phyloP scores from a whole-genome alignment of 2,329 filamentous ascomycete genomes.

The Aspergillus fijiensis region DNA sequence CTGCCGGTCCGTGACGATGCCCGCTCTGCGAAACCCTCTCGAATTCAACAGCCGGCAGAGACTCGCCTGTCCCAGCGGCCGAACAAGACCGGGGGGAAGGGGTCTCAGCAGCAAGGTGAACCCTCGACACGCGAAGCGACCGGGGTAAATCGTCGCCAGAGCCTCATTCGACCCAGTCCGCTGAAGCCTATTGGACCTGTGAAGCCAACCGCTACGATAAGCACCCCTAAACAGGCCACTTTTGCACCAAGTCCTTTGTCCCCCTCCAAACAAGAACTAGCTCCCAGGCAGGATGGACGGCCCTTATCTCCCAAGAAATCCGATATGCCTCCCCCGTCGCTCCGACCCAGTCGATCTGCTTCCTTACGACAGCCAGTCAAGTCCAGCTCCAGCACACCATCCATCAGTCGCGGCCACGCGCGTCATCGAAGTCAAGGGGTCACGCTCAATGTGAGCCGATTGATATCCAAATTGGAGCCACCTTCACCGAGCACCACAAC shows the following conservation, averaged over 20 bases:
- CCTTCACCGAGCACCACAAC: slow-evolving; percentile 18
- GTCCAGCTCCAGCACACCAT: slow-evolving; percentile 18
- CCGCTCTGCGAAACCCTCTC: slow-evolving; percentile 15
- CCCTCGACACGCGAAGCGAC: slow-evolving; percentile 6
- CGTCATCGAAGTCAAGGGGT: slow-evolving; percentile 40
- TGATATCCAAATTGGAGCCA: slow-evolving; percentile 19
- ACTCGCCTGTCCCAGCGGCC: slow-evolving; percentile 20
- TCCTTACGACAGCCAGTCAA: slow-evolving; percentile 38
- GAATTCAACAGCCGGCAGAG: slow-evolving; percentile 21
- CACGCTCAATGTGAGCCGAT: slow-evolving; percentile 12
- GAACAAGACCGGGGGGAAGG: slow-evolving; percentile 16
- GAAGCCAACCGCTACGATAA: slow-evolving; percentile 17
- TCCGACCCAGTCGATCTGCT: slow-evolving; percentile 35
- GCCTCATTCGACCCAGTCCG: slow-evolving; percentile 29
- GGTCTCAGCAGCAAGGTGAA: slow-evolving; percentile 13
- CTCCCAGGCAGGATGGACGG: slow-evolving; percentile 12
- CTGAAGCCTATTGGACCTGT: slow-evolving; percentile 19
- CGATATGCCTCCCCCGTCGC: slow-evolving; percentile 34
- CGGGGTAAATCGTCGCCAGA: slow-evolving; percentile 28
- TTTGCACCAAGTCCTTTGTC: slow-evolving; percentile 22
- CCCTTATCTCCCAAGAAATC: slow-evolving; percentile 30
- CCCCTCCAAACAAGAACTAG: slow-evolving; percentile 18
- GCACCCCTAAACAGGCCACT: slow-evolving; percentile 21
- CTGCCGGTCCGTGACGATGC: slow-evolving; percentile 25
- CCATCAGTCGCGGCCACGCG: slow-evolving; percentile 27